These are phyloP conservation scores for Salix exigua DNA, from an alignment of 345 rosid genomes.

Conservation along the genomic window DNA sequence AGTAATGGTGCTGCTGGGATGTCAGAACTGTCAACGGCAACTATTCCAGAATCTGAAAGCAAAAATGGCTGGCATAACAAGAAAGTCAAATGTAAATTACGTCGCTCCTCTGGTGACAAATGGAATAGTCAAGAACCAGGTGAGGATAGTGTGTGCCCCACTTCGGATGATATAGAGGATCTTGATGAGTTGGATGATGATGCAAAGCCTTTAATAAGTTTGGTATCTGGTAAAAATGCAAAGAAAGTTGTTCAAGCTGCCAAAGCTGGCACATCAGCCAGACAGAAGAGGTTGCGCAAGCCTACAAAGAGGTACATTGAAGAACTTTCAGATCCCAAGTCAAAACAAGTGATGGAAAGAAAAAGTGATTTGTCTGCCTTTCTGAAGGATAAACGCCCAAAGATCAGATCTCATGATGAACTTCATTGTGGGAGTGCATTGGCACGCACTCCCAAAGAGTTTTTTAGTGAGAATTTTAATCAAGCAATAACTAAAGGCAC, in stretches of 20 bases:
- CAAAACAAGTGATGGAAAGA: constrained; percentile 10
- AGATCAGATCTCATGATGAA: neutral
- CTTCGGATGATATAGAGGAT: constrained; percentile 22
- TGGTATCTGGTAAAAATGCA: constrained; percentile 31
- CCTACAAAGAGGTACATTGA: constrained; percentile 53
- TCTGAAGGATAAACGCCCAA: constrained; percentile 7
- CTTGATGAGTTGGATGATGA: constrained; percentile 43
- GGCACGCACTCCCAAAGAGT: constrained; percentile 3
- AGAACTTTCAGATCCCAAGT: constrained; percentile 33
- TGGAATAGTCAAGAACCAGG: constrained; percentile 19
- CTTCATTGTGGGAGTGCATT: neutral
- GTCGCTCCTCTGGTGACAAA: constrained; percentile 18
- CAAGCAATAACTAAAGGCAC: constrained; percentile 1
- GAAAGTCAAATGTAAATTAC: constrained; percentile 14
- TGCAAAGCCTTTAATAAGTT: constrained; percentile 39
- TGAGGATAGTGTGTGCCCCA: constrained; percentile 11
- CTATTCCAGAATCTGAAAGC: constrained; percentile 35
- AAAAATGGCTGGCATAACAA: constrained; percentile 31
- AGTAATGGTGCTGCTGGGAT: constrained; percentile 42
- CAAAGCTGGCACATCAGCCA: constrained; percentile 10
- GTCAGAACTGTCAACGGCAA: constrained; percentile 48
- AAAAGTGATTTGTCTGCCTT: neutral
- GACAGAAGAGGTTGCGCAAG: constrained; percentile 44
- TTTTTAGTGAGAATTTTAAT: neutral
- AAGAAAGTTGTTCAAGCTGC: constrained; percentile 29